Base-by-base conservation (phyloP, 75 land plant species). In the Sequoiadendron giganteum region DNA sequence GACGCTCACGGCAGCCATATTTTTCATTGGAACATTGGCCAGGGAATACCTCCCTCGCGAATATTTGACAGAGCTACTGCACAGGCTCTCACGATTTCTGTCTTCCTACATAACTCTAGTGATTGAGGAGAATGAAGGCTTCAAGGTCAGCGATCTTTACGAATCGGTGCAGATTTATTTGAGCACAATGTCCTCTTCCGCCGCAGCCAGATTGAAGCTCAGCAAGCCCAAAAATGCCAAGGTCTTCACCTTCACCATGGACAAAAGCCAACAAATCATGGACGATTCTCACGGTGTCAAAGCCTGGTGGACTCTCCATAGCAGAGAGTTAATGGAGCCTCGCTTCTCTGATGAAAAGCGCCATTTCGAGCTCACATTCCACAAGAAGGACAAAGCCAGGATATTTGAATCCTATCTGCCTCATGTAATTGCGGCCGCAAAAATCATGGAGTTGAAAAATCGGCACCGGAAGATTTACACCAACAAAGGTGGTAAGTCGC, bases 351-450 rank as follows among this genome's bases (percentile, higher is more conserved):
- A 87, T n/a, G 93, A 91, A 84, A 86, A 87, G 38, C 56, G 91
- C 28, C 81, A 43, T 61, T 95, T 81, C 90, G 79, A 30, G 43
- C 89, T 95, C 40, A 90, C 56, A 13, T 93, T 93, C 85, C 92
- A 91, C 87, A 87, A 86, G 55, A 14, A 14, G 16, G 15, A 52
- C 55, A 52, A 13, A 52, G 55, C 3, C 16, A 13, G 16, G 16
- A 38, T 94, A 25, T 54, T 87, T 43, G 85, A 88, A 3, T 8
- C 42, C 0, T 94, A 94, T 87, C 43, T 95, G 36, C 86, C 84
- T 15, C 89, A 92, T 83, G 88, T 96, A 28, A 34, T 52, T 13
- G 15, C 55, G 0, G 15, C 13, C 2, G 14, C 55, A 16, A 52
- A 52, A 52, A 52, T 52, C 16, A 13, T 52, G 55, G 55, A 52